These are phyloP conservation scores for Oryza punctata DNA, from an alignment of 176 grass and related monocot genomes.

Conservation along the genomic window DNA sequence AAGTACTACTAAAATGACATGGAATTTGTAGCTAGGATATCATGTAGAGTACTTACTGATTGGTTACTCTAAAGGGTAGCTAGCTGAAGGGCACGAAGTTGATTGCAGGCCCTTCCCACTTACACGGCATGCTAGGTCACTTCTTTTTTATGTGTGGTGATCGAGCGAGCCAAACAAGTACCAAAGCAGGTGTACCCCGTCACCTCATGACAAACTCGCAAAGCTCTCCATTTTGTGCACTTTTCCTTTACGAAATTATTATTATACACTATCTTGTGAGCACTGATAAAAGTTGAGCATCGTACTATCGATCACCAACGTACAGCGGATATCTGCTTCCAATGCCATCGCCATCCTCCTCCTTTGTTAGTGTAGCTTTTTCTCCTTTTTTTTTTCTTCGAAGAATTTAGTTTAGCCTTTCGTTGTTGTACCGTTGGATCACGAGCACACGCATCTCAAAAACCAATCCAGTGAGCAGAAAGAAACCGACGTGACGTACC, in stretches of 20 bases:
- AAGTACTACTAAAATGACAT: background rate
- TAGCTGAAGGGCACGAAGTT: background rate
- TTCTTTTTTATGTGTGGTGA: background rate
- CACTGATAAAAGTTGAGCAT: background rate
- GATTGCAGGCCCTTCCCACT: conserved; percentile 24
- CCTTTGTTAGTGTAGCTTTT: no score
- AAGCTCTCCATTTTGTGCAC: background rate
- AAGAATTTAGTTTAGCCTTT: no score
- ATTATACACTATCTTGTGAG: background rate
- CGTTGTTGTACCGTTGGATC: no score
- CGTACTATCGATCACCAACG: background rate
- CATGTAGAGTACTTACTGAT: background rate
- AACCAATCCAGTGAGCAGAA: no score
- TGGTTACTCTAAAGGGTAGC: background rate
- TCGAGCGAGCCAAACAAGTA: conserved; percentile 7
- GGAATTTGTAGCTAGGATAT: background rate
- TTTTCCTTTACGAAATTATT: background rate
- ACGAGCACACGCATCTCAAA: no score
- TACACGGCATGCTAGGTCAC: background rate
- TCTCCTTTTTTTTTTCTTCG: no score
- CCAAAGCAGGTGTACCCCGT: conserved; percentile 9
- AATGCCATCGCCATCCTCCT: background rate
- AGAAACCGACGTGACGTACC: no score
- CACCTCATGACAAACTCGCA: background rate
- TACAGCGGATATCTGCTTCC: background rate